Conservation (phyloP, 139 green algal species). For the Pleodorina starrii region DNA sequence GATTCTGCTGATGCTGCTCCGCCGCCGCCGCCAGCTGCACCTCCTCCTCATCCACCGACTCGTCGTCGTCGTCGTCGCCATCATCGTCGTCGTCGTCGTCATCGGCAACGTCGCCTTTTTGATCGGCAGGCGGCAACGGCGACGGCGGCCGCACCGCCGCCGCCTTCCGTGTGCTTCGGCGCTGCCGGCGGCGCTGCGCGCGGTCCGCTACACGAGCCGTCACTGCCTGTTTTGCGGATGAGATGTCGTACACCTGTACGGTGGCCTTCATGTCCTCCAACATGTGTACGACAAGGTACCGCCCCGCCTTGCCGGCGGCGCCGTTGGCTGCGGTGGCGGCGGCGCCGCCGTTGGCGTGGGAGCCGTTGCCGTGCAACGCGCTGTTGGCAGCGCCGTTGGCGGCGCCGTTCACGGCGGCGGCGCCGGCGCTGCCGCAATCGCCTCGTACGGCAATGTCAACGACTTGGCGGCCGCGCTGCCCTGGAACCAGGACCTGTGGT, state of each 20-base stretch:
- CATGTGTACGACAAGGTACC: slow-evolving; percentile 23
- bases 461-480: not conserved
- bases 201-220: not conserved
- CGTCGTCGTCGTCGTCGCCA: not conserved
- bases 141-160: not conserved
- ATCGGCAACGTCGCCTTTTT: not conserved
- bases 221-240: not conserved
- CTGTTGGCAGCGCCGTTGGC: too few species aligned
- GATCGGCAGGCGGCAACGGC: not conserved
- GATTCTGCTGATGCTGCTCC: not conserved
- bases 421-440: not conserved
- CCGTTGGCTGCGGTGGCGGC: not conserved
- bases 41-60: not conserved
- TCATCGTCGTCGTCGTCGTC: not conserved
- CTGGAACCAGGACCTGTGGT: slow-evolving; percentile 35
- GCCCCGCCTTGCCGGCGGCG: not conserved
- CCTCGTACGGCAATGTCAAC: not conserved
- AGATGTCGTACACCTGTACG: slow-evolving; percentile 35
- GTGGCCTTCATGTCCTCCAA: slow-evolving; percentile 24
- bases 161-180: not conserved
- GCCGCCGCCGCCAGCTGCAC: not conserved
- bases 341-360: not conserved
- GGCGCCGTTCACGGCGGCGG: not conserved
- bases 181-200: too few species aligned
- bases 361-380: too few species aligned